phyloP scores from a whole-genome alignment of 371 early-diverging fungal species.

The Syncephalastrum monosporum region DNA sequence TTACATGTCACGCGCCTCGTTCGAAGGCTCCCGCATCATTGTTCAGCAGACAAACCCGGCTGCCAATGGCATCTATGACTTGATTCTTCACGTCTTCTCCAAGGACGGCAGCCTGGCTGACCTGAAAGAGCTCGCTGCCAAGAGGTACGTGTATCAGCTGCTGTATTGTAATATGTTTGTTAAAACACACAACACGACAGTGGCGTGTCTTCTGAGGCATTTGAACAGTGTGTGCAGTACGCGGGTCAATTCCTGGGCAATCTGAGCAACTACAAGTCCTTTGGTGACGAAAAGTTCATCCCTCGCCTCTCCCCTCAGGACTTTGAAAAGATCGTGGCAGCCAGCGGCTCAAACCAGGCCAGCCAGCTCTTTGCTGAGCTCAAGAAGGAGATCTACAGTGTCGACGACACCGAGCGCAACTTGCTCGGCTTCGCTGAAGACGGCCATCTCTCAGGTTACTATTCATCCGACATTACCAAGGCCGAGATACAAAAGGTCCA shows the following conservation, averaged over 20 bases:
- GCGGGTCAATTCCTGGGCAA: conserved; percentile 52
- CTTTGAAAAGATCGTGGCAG: conserved; percentile 41
- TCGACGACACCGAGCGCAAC: conserved; percentile 36
- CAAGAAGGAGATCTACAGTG: conserved; percentile 35
- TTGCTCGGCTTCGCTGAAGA: conserved; percentile 61
- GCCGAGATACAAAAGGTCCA: conserved; percentile 54
- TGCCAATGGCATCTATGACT: conserved; percentile 39
- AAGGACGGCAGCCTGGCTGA: conserved; percentile 23
- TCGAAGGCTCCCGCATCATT: conserved; percentile 55
- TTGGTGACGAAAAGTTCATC: conserved; percentile 67
- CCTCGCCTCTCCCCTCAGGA: conserved; percentile 43
- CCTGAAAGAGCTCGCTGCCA: conserved; percentile 20
- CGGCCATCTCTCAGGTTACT: conserved; percentile 62
- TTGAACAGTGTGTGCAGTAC: conserved; percentile 58
- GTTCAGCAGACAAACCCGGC: conserved; percentile 43
- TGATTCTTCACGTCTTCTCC: conserved; percentile 31
- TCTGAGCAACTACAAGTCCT: conserved; percentile 59
- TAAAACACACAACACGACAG: conserved; percentile 9
- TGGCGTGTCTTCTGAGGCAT: conserved; percentile 45
- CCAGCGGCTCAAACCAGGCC: conserved; percentile 25
- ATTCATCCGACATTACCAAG: conserved; percentile 47
- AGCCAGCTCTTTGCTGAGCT: conserved; percentile 27
- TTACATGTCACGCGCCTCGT: conserved; percentile 57
- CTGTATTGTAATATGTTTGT: background rate
- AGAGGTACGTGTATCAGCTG: conserved; percentile 20